These are phyloP conservation scores for Trichophyton equinum DNA, from an alignment of 2,329 filamentous ascomycete genomes.

Conservation along the genomic window DNA sequence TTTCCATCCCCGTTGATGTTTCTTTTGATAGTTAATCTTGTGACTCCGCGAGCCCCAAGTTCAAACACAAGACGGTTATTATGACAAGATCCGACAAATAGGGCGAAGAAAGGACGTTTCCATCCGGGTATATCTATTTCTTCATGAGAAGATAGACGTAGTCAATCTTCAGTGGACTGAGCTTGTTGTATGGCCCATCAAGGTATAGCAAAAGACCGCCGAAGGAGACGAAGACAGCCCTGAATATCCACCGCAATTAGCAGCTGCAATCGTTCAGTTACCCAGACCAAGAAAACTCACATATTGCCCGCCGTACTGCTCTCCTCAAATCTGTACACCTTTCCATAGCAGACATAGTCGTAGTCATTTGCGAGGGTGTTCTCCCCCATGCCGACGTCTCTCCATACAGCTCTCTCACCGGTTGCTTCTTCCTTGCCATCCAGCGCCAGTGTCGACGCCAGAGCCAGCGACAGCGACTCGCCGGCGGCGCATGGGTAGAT, in stretches of 20 bases:
- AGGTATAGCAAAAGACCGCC: constrained; percentile 82
- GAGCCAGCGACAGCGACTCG: constrained; percentile 65
- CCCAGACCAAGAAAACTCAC: constrained; percentile 41
- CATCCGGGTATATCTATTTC: constrained; percentile 46
- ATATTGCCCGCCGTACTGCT: constrained; percentile 62
- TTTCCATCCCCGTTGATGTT: not conserved
- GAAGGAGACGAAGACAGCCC: constrained; percentile 89
- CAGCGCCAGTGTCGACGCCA: constrained; percentile 74
- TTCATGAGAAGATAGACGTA: constrained; percentile 88
- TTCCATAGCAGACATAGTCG: constrained; percentile 41
- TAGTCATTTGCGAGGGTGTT: constrained; percentile 43
- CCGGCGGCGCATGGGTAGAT: constrained; percentile 66
- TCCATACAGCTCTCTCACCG: constrained; percentile 56
- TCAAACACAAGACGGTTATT: not conserved
- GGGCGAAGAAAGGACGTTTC: not conserved
- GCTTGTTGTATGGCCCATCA: constrained; percentile 89
- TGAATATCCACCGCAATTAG: constrained; percentile 29
- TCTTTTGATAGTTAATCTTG: not conserved
- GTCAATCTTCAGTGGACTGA: constrained; percentile 82
- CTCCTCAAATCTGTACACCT: constrained; percentile 42
- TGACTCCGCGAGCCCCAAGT: not conserved
- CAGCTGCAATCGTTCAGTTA: not conserved
- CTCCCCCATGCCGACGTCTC: constrained; percentile 51
- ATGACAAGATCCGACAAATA: not conserved
- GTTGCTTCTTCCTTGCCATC: constrained; percentile 67